phyloP scores from a whole-genome alignment of 768 basidiomycete genomes.

The Collybia mongolica region DNA sequence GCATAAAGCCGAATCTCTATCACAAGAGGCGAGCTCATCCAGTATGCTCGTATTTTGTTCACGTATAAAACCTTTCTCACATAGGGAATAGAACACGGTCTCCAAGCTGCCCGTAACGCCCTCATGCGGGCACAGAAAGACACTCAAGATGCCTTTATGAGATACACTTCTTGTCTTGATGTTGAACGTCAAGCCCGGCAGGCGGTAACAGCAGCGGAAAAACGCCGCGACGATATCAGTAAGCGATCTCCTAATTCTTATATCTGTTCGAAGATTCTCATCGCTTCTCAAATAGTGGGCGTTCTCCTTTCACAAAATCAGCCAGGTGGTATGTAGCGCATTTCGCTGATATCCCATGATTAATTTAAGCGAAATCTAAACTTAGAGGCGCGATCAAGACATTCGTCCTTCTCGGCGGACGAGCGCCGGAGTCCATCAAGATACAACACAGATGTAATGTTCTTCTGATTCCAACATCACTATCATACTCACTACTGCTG shows the following conservation, averaged over 20 bases:
- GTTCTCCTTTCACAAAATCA: constrained; percentile 46
- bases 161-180: constrained; percentile 69
- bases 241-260: constrained; percentile 15
- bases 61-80: background rate
- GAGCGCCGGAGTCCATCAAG: constrained; percentile 44
- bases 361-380: constrained; percentile 3
- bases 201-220: constrained; percentile 62
- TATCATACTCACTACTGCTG: background rate
- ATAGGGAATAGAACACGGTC: constrained; percentile 47
- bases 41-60: constrained; percentile 38
- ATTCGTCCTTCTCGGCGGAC: constrained; percentile 51
- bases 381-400: constrained; percentile 45
- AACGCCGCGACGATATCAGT: constrained; percentile 69
- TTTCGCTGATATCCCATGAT: too few species aligned
- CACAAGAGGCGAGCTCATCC: constrained; percentile 58
- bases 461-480: background rate
- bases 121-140: constrained; percentile 68
- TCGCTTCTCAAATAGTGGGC: constrained; percentile 35
- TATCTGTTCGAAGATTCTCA: constrained; percentile 11
- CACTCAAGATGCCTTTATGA: constrained; percentile 68
- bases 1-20: constrained; percentile 48
- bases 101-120: constrained; percentile 59
- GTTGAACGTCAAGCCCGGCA: constrained; percentile 65
- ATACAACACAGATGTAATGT: constrained; percentile 42
- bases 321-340: constrained; percentile 13